Base-by-base conservation (phyloP, 148 eudicot genomes). In the Persicaria maculosa region DNA sequence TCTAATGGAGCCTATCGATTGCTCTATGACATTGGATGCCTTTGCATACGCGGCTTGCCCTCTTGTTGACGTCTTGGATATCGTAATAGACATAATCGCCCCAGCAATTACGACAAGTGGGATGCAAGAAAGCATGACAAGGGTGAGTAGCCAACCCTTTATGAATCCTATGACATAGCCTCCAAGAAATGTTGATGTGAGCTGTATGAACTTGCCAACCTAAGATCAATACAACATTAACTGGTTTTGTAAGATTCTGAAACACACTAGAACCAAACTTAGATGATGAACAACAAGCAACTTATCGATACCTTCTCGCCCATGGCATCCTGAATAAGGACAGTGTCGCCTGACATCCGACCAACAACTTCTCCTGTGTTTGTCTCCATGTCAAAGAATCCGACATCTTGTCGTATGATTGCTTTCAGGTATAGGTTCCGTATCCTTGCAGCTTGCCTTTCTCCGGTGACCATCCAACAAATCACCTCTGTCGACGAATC, bases 131-230 rank as follows among this genome's bases (percentile, higher is more conserved):
- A 93, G 62, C 92, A 93, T 76, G 74, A 90, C 98, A 22, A 93
- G 78, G n/a, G 96, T 84, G 71, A 93, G 98, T 47, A 93, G 88
- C 96, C 96, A 93, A 62, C 98, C 98, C 81, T 84, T 87, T 47
- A 80, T 72, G 50, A 93, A 87, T 64, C 96, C 98, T 59, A 93
- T 82, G 20, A 83, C 86, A 85, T 90, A 90, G 5, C 98, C 98
- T 74, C 93, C 98, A 9, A 90, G 0, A 73, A 90, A 93, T 17
- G 96, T 85, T 15, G 92, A 59, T 0, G 86, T 57, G 47, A 90
- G 74, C 78, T 93, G 98, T 78, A 87, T 78, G 75, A 89, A 90
- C 77, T 89, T 86, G 36, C 98, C 98, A 57, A 90, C 98, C 97
- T 93, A 79, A 79, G 79, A 48, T 19, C 10, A 71, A 46, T 20